phyloP scores from a whole-genome alignment of 2,329 filamentous ascomycete genomes.

The Alternaria conjuncta region DNA sequence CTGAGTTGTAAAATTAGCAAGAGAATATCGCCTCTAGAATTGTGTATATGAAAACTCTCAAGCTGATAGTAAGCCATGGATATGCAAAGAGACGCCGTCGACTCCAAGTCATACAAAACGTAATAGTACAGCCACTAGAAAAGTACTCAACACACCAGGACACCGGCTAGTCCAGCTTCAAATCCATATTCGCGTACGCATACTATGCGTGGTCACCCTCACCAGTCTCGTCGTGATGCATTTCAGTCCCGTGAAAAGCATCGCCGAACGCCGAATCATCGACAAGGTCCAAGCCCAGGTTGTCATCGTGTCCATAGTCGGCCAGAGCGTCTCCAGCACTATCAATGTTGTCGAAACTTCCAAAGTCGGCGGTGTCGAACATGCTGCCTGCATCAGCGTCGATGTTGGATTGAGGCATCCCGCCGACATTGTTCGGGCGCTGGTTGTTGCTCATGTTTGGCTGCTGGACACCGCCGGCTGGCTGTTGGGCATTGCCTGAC shows the following conservation, averaged over 20 bases:
- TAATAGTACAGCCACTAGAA: constrained; percentile 9
- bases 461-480: constrained; percentile 22
- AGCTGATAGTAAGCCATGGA: background rate
- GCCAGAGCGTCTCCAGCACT: constrained; percentile 50
- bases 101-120: constrained; percentile 4
- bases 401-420: constrained; percentile 27
- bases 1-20: background rate
- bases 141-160: background rate
- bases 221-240: constrained; percentile 40
- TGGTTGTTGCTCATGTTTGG: constrained; percentile 24
- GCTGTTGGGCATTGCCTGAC: constrained; percentile 24
- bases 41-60: background rate
- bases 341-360: constrained; percentile 47
- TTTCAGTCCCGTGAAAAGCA: constrained; percentile 49
- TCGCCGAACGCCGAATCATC: constrained; percentile 51
- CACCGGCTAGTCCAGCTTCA: background rate
- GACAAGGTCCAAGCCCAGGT: constrained; percentile 46
- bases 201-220: constrained; percentile 36
- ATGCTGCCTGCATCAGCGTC: constrained; percentile 44
- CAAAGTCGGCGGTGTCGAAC: constrained; percentile 48
- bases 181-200: background rate
- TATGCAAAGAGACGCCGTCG: background rate
- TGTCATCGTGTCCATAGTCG: constrained; percentile 47
- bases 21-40: background rate
- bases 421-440: constrained; percentile 20